Conservation (phyloP, 768 basidiomycete species). For the Lactarius indigo region DNA sequence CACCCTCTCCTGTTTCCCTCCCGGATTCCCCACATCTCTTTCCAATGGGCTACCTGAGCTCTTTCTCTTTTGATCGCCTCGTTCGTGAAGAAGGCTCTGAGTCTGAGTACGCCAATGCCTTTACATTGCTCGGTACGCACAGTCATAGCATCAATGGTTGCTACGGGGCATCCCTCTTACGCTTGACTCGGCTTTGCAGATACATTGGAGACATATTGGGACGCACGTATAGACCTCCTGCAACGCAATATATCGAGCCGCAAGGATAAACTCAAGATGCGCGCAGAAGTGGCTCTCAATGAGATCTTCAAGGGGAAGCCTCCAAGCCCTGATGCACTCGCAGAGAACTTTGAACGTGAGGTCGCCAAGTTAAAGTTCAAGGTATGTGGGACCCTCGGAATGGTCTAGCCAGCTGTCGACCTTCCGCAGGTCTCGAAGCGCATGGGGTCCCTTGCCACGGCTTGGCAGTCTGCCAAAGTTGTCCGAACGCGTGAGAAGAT, state of each 20-base stretch:
- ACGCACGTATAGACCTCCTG: slow-evolving; percentile 79
- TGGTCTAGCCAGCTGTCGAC: not conserved
- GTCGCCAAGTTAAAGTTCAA: slow-evolving; percentile 83
- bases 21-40: slow-evolving; percentile 30
- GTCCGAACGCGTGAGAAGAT: slow-evolving; percentile 79
- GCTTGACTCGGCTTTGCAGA: slow-evolving; percentile 45
- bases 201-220: slow-evolving; percentile 93
- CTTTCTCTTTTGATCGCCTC: slow-evolving; percentile 68
- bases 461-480: slow-evolving; percentile 93
- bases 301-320: slow-evolving; percentile 58
- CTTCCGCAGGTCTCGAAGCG: slow-evolving; percentile 67
- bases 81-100: slow-evolving; percentile 71
- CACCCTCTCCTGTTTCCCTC: slow-evolving; percentile 35
- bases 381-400: slow-evolving; percentile 42
- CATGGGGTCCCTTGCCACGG: slow-evolving; percentile 68
- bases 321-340: slow-evolving; percentile 57
- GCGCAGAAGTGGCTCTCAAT: slow-evolving; percentile 67
- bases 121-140: slow-evolving; percentile 72
- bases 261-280: slow-evolving; percentile 75
- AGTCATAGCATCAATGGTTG: slow-evolving; percentile 18
- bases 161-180: slow-evolving; percentile 9
- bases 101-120: slow-evolving; percentile 75
- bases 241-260: slow-evolving; percentile 87
- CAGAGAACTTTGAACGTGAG: slow-evolving; percentile 82
- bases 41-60: slow-evolving; percentile 52